Conservation (phyloP, 139 green algal genomes). For the Chlorella vulgaris region DNA sequence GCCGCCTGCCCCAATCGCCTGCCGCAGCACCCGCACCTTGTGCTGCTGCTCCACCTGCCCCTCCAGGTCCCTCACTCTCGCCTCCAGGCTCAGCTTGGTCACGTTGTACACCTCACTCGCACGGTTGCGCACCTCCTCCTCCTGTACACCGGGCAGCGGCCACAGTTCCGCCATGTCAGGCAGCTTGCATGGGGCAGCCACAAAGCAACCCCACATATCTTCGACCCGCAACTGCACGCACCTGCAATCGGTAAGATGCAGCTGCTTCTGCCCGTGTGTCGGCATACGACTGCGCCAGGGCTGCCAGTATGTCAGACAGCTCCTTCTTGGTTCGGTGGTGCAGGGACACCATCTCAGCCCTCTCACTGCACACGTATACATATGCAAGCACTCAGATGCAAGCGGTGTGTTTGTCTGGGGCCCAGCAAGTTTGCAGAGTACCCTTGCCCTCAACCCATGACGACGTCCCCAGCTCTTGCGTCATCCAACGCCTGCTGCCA, state of each 20-base stretch:
- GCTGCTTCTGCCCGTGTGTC: constrained; percentile 44
- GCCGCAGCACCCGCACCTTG: constrained; percentile 9
- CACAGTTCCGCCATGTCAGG: too few species aligned
- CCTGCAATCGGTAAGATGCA: constrained; percentile 20
- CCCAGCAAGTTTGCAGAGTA: too few species aligned
- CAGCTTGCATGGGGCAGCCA: too few species aligned
- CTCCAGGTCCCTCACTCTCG: constrained; percentile 87
- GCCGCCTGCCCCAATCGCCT: too few species aligned
- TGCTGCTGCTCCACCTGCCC: constrained; percentile 34
- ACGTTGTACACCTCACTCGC: constrained; percentile 89
- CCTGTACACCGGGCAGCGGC: constrained; percentile 8
- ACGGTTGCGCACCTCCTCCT: constrained; percentile 26
- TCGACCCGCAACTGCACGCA: background rate
- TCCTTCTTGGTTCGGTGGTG: constrained; percentile 81
- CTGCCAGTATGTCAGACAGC: constrained; percentile 75
- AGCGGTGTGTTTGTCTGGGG: too few species aligned
- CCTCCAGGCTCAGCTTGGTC: constrained; percentile 86
- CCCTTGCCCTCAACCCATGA: too few species aligned
- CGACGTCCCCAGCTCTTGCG: too few species aligned
- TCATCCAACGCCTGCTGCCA: too few species aligned
- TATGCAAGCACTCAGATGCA: too few species aligned
- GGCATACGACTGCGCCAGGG: constrained; percentile 69
- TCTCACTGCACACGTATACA: too few species aligned
- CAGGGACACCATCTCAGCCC: constrained; percentile 61
- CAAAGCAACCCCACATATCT: too few species aligned